Evolutionary conservation across 164 flowering plant genomes (phyloP).

Genomic region (Tetrastigma voinierianum): DNA sequence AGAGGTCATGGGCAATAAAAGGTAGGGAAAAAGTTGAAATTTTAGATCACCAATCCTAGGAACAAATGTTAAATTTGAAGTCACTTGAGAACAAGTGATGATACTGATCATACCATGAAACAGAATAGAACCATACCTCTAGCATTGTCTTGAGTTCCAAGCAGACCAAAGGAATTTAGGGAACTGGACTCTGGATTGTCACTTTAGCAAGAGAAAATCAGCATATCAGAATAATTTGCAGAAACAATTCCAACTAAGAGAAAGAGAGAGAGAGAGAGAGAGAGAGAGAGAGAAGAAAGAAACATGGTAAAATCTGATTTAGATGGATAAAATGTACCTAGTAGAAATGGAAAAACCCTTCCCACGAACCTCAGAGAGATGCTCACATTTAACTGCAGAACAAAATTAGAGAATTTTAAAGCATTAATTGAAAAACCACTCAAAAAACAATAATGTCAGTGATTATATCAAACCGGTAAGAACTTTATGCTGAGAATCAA

Average conservation of each 20-base stretch:
- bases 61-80: no score
- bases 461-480: constrained; percentile 62
- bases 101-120: neutral
- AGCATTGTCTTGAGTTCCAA: constrained; percentile 38
- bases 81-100: neutral
- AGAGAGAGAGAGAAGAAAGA: neutral
- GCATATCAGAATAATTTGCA: constrained; percentile 4
- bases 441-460: constrained; percentile 3
- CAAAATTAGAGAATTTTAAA: neutral
- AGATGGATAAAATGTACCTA: constrained; percentile 29
- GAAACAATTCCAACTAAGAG: neutral
- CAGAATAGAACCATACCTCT: constrained; percentile 31
- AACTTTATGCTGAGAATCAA: constrained; percentile 77
- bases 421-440: neutral
- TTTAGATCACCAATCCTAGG: no score
- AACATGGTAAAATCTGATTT: neutral
- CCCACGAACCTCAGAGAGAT: constrained; percentile 75
- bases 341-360: constrained; percentile 38
- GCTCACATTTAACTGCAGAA: constrained; percentile 71
- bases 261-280: neutral
- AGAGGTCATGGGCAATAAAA: no score
- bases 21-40: no score
- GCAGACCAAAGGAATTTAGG: constrained; percentile 41
- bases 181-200: constrained; percentile 34
- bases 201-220: constrained; percentile 20